Base-by-base conservation (phyloP, 768 basidiomycete genomes). In the Russula earlei region DNA sequence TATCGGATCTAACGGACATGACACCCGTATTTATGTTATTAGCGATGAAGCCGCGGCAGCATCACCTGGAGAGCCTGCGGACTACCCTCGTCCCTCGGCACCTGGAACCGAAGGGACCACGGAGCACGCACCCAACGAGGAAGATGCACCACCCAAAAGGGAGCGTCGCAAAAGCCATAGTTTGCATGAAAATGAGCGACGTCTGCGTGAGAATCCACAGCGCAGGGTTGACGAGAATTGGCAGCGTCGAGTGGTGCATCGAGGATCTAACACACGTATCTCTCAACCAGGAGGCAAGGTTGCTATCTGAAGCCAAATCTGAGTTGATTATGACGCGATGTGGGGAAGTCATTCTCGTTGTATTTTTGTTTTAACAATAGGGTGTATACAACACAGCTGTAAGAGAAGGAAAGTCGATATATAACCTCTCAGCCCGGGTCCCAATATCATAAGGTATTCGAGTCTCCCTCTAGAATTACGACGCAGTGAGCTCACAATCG, bases 251-350 rank as follows among this genome's bases (percentile, higher is more conserved):
- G 25, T 5, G 44, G 50, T 31, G 20, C 31, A 4, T 19, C 49
- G 34, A 61, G 29, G 56, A 76, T 78, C 46, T n/a, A 54, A 65
- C 1, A 78, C 75, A 27, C 71, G 82, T 54, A 83, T 84, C 55
- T 74, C 72, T 4, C 83, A 84, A 64, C 83, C 83, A 41, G 75
- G 72, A 46, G 79, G 78, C 27, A 81, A 71, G 59, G 65, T 49
- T 15, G 56, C 75, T 51, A 64, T 65, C 37, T 75, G 63, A 73
- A 61, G 34, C 20, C 14, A 38, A 17, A 54, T 44, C n/a, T 33
- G 24, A 22, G 25, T 29, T 25, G 19, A 47, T 6, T 4, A 19
- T 19, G 24, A 29, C 6, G n/a, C 24, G 50, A 33, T 37, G 34
- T 25, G 29, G 24, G 31, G 49, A 40, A 40, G 49, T 41, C 37